Percentiles rank a stretch among this genome's conserved stretches.
phyloP scores from a whole-genome alignment of 2,329 filamentous ascomycete genomes.

The Dothideomycetes sp. region DNA sequence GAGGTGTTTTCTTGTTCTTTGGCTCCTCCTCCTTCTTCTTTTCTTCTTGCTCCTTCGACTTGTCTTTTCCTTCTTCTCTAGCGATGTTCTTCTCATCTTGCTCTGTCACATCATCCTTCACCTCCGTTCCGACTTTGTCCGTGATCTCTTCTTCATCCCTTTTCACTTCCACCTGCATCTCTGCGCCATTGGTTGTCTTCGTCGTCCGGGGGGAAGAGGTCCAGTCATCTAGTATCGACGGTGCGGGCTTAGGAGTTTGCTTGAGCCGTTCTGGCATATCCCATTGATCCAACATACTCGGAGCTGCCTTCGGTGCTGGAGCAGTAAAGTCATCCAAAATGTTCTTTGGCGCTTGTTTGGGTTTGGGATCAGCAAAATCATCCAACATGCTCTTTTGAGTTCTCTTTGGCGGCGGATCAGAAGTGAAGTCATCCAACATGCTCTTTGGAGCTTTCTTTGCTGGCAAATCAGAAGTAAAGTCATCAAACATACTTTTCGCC shows the following conservation, averaged over 20 bases:
- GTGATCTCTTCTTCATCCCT: neutral
- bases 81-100: neutral
- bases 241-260: slow-evolving; percentile 8
- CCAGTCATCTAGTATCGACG: slow-evolving; percentile 2
- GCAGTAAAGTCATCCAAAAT: no score
- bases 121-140: neutral
- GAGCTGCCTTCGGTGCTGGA: slow-evolving; percentile 7
- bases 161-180: neutral
- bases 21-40: slow-evolving; percentile 24
- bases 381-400: no score
- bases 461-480: no score
- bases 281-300: slow-evolving; percentile 21
- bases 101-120: neutral
- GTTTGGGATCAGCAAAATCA: neutral
- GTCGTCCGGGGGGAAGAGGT: neutral
- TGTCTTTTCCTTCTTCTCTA: slow-evolving; percentile 14
- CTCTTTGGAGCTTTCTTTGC: no score
- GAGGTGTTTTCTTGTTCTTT: slow-evolving; percentile 44
- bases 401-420: no score
- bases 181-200: neutral
- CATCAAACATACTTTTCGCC: no score
- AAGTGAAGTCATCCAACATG: no score
- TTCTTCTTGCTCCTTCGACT: slow-evolving; percentile 27
- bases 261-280: slow-evolving; percentile 8
- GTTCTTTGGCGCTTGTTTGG: slow-evolving; percentile 1